Conservation (phyloP, 345 rosid genomes). For the Eucalyptus dawsonii region DNA sequence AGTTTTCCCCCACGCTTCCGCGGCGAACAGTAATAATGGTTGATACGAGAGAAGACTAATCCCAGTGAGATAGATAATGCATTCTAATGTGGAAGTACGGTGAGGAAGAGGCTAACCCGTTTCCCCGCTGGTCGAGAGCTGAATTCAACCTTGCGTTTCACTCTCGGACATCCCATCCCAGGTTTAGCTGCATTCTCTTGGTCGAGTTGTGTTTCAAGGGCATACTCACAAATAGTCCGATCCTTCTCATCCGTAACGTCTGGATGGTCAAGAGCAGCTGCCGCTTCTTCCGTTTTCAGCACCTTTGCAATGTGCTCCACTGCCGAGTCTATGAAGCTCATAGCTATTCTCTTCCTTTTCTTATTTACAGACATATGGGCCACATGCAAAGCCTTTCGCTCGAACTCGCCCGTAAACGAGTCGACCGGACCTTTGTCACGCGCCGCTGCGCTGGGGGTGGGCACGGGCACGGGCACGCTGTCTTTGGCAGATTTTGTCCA, state of each 20-base stretch:
- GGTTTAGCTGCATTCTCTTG: background rate
- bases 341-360: background rate
- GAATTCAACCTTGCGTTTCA: background rate
- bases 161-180: background rate
- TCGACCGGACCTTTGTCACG: background rate
- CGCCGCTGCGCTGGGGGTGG: background rate
- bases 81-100: background rate
- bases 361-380: background rate
- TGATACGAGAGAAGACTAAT: background rate
- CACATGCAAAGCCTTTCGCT: background rate
- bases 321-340: background rate
- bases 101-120: background rate
- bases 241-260: background rate
- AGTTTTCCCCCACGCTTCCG: background rate
- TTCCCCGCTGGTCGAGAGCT: background rate
- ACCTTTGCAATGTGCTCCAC: background rate
- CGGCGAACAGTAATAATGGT: background rate
- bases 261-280: background rate
- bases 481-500: background rate
- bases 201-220: background rate
- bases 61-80: background rate
- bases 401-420: background rate
- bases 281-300: background rate
- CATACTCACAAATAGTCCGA: background rate
- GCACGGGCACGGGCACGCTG: background rate